A percentile compares a stretch with the other conserved stretches of the same genome.
Conservation (phyloP, 495 filamentous ascomycete genomes). For the Hyaloscypha hepaticicola region DNA sequence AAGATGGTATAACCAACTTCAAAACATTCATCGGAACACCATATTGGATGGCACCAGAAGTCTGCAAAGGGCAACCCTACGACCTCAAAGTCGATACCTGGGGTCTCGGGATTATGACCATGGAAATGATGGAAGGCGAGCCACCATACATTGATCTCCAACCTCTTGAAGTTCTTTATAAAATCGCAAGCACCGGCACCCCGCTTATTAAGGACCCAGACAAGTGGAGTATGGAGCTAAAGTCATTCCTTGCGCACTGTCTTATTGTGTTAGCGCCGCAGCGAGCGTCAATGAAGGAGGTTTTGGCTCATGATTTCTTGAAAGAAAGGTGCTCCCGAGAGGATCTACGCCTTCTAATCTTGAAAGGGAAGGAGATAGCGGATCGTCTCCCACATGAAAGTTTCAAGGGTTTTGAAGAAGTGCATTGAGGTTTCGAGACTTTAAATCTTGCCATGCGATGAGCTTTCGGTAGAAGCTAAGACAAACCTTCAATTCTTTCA, state of each 20-base stretch:
- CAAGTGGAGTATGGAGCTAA: background rate
- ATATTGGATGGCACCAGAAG: background rate
- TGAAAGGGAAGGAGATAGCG: background rate
- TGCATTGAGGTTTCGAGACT: background rate
- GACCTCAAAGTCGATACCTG: background rate
- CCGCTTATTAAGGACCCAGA: background rate
- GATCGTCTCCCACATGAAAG: background rate
- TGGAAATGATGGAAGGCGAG: conserved; percentile 5
- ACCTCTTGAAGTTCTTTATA: background rate
- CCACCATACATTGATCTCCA: background rate
- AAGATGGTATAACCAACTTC: background rate
- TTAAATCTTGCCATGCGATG: background rate
- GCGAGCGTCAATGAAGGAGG: background rate
- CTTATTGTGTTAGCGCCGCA: background rate
- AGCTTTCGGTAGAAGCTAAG: background rate
- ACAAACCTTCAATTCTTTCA: background rate
- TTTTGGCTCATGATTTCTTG: background rate
- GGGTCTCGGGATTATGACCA: background rate
- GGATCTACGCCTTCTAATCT: background rate
- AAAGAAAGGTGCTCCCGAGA: background rate
- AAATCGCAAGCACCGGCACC: background rate
- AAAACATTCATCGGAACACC: background rate
- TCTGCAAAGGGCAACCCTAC: background rate
- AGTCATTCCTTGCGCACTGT: background rate
- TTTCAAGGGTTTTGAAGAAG: background rate